Conservation (phyloP, 2,329 filamentous ascomycete species). For the Pleoardoris graminearum region DNA sequence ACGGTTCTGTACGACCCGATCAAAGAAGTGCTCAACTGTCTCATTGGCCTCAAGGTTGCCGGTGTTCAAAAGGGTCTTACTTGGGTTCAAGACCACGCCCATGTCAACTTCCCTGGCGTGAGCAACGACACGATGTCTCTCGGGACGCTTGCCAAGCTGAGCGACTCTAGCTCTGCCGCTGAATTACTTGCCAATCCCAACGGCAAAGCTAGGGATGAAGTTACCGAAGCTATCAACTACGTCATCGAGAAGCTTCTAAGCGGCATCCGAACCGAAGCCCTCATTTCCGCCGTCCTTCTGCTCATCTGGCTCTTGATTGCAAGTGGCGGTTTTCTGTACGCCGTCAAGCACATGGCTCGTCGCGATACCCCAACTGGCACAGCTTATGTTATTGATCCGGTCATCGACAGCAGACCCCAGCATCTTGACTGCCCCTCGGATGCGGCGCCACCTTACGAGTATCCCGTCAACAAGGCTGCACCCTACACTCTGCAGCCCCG, state of each 20-base stretch:
- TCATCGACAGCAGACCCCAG: slow-evolving; percentile 25
- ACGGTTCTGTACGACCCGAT: slow-evolving; percentile 81
- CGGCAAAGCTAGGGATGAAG: slow-evolving; percentile 75
- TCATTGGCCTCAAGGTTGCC: slow-evolving; percentile 86
- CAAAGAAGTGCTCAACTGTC: slow-evolving; percentile 77
- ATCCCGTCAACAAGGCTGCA: slow-evolving; percentile 50
- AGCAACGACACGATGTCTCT: slow-evolving; percentile 80
- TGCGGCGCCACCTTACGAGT: slow-evolving; percentile 49
- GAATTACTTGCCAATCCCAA: slow-evolving; percentile 79
- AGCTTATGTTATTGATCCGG: slow-evolving; percentile 40
- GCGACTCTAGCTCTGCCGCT: slow-evolving; percentile 58
- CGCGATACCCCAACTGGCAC: slow-evolving; percentile 66
- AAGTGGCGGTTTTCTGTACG: slow-evolving; percentile 72
- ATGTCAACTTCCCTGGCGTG: slow-evolving; percentile 78
- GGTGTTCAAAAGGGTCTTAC: slow-evolving; percentile 85
- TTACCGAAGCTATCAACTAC: slow-evolving; percentile 72
- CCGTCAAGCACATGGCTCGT: slow-evolving; percentile 63
- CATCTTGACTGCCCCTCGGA: slow-evolving; percentile 24
- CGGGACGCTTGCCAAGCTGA: slow-evolving; percentile 66
- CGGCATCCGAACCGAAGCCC: slow-evolving; percentile 73
- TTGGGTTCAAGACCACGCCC: slow-evolving; percentile 87
- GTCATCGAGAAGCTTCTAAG: slow-evolving; percentile 69
- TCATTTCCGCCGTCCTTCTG: slow-evolving; percentile 76
- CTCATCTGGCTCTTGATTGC: slow-evolving; percentile 78
- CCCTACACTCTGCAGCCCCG: slow-evolving; percentile 52